Conservation (phyloP, 495 filamentous ascomycete genomes). For the Filosporella fistucella region DNA sequence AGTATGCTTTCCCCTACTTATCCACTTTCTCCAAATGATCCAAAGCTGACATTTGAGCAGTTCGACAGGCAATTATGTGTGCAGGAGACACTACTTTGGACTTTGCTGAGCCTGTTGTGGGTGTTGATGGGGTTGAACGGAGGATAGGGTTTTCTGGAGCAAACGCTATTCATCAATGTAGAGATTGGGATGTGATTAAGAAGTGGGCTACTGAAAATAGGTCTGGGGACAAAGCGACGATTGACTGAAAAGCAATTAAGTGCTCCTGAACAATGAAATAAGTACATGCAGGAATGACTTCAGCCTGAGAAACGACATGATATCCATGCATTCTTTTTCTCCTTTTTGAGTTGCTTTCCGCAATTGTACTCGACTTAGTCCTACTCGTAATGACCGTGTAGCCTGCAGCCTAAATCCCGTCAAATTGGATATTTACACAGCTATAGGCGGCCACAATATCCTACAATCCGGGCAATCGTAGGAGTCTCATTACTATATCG, state of each 20-base stretch:
- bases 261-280: too few species aligned
- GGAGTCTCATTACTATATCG: too few species aligned
- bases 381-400: too few species aligned
- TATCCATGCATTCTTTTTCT: too few species aligned
- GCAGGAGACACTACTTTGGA: slow-evolving; percentile 29
- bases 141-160: slow-evolving; percentile 25
- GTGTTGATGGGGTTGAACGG: slow-evolving; percentile 16
- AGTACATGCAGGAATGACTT: too few species aligned
- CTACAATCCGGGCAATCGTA: too few species aligned
- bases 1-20: slow-evolving; percentile 2
- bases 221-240: slow-evolving; percentile 17
- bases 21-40: not conserved
- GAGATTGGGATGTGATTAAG: slow-evolving; percentile 27
- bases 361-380: too few species aligned
- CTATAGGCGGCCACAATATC: too few species aligned
- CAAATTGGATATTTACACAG: too few species aligned
- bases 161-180: slow-evolving; percentile 26
- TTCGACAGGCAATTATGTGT: slow-evolving; percentile 27
- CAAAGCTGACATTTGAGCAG: slow-evolving; percentile 5
- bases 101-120: slow-evolving; percentile 19
- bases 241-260: slow-evolving; percentile 4
- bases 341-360: too few species aligned
- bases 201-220: slow-evolving; percentile 17
- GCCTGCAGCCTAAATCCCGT: too few species aligned
- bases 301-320: too few species aligned